Evolutionary conservation across 2,329 filamentous ascomycete genomes (phyloP), one percentile per base, ranked within the genome.

Genomic region (Cadophora luteo-olivacea): DNA sequence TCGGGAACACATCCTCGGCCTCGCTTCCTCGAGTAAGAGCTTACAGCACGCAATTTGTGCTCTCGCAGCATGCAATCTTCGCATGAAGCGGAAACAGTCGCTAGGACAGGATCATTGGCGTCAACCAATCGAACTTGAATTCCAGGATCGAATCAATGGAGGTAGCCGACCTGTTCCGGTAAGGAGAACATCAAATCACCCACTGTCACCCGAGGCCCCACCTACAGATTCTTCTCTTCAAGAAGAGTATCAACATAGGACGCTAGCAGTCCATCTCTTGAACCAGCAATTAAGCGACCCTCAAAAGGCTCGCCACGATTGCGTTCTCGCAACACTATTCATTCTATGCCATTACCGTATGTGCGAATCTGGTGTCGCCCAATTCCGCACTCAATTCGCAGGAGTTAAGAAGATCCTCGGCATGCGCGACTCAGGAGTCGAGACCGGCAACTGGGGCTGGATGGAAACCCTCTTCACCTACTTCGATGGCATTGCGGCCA

Each of bases 41-140:
- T 82, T 97, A n/a, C 93, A 95, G 77, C 93, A 97, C 79, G 94
- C 94, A 64, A 94, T 97, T 75, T 96, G 94, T 74, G 94, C 94
- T 12, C 82, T 97, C 38, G 89, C 94, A 1, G 92, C 92, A 12
- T 97, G 95, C 82, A 97, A 97, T 79, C 83, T 97, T 74, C 90
- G 94, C 70, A 97, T 97, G 88, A 92, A 92, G 79, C 85, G 89
- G 80, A 88, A 86, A 85, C 81, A 91, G 78, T 85, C 88, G 81
- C 79, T 88, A 11, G 86, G 86, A 55, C 86, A 87, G 69, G 74
- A 77, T 82, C 79, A 85, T 79, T 83, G 75, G 82, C 78, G 80
- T 81, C 78, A 83, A 80, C 77, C 73, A 6, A 65, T 73, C 9
- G 77, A 78, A 57, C 66, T 77, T 22, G 77, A 78, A 65, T 64